Evolutionary conservation across 1,284 basidiomycete genomes (phyloP).

Genomic region (Ceratobasidium sp.): DNA sequence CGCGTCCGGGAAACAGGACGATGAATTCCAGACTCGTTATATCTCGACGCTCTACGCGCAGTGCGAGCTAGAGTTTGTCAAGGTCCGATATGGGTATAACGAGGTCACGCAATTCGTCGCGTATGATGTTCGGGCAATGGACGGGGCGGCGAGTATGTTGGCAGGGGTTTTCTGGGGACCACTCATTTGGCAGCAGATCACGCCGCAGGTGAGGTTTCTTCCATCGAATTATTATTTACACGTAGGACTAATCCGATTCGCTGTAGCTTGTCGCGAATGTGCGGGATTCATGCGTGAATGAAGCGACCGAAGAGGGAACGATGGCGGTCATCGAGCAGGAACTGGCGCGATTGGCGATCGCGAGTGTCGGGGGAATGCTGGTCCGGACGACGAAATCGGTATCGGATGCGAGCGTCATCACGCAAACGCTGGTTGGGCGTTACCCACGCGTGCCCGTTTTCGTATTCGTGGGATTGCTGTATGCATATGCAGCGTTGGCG

Average conservation of each 20-base stretch:
- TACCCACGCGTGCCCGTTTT: conserved; percentile 29
- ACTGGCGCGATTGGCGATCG: conserved; percentile 25
- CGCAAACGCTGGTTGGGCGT: conserved; percentile 24
- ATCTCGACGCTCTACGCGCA: conserved; percentile 12
- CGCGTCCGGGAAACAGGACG: background rate
- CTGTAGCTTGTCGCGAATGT: conserved; percentile 17
- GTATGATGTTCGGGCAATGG: conserved; percentile 3
- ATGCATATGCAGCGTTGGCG: conserved; percentile 32
- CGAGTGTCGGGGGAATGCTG: conserved; percentile 8
- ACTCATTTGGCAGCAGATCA: conserved; percentile 39
- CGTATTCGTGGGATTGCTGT: conserved; percentile 29
- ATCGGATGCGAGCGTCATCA: conserved; percentile 13
- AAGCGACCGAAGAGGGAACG: background rate
- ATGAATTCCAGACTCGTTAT: conserved; percentile 6
- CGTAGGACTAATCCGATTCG: background rate
- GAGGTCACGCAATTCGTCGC: conserved; percentile 11
- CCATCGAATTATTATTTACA: background rate
- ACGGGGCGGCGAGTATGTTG: background rate
- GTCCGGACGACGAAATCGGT: conserved; percentile 19
- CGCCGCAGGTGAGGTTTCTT: conserved; percentile 14
- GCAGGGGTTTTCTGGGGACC: conserved; percentile 27
- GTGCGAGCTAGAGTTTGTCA: conserved; percentile 33
- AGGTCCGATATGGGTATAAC: conserved; percentile 38
- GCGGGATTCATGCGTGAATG: conserved; percentile 10
- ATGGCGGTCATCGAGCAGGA: conserved; percentile 32